Conservation (phyloP, 352 stramenopile genomes). For the Globisporangium middletonii region DNA sequence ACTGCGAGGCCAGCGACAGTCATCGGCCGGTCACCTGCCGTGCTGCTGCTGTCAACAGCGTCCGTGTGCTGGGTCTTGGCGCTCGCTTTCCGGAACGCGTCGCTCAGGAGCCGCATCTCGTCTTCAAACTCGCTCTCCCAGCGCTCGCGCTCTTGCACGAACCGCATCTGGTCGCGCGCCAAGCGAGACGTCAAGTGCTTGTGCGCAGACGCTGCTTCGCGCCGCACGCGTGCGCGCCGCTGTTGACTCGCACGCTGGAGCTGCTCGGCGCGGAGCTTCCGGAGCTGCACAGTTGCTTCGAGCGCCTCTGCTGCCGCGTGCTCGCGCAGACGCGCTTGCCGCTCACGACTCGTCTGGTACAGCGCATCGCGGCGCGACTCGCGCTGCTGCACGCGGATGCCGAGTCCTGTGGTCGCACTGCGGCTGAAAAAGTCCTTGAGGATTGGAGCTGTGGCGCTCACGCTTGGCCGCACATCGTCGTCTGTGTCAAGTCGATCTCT, state of each 20-base stretch:
- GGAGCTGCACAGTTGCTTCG: slow-evolving; percentile 14
- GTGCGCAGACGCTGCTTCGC: slow-evolving; percentile 25
- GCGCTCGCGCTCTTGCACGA: slow-evolving; percentile 25
- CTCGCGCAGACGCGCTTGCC: slow-evolving; percentile 39
- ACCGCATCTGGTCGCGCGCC: slow-evolving; percentile 18
- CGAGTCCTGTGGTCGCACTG: slow-evolving; percentile 25
- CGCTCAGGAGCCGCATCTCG: slow-evolving; percentile 37
- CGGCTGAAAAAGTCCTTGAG: slow-evolving; percentile 63
- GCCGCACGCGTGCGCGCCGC: slow-evolving; percentile 26
- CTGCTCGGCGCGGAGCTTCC: slow-evolving; percentile 26
- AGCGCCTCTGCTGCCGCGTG: slow-evolving; percentile 20
- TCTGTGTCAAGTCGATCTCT: not conserved
- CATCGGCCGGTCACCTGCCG: slow-evolving; percentile 22
- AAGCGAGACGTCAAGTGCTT: slow-evolving; percentile 17
- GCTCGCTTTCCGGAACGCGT: slow-evolving; percentile 36
- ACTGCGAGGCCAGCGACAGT: slow-evolving; percentile 49
- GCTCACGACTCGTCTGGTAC: slow-evolving; percentile 35
- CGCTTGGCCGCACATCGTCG: not conserved
- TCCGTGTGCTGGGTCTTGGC: slow-evolving; percentile 7
- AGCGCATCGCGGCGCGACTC: slow-evolving; percentile 30
- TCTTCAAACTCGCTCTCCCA: slow-evolving; percentile 51
- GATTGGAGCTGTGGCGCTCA: slow-evolving; percentile 30
- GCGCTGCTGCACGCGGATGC: slow-evolving; percentile 32
- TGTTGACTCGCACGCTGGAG: slow-evolving; percentile 34
- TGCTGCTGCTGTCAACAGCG: not conserved